Evolutionary conservation across 2,329 filamentous ascomycete species (phyloP), one percentile per base, ranked within the genome.

Genomic region (Fonsecaea pugnacius): DNA sequence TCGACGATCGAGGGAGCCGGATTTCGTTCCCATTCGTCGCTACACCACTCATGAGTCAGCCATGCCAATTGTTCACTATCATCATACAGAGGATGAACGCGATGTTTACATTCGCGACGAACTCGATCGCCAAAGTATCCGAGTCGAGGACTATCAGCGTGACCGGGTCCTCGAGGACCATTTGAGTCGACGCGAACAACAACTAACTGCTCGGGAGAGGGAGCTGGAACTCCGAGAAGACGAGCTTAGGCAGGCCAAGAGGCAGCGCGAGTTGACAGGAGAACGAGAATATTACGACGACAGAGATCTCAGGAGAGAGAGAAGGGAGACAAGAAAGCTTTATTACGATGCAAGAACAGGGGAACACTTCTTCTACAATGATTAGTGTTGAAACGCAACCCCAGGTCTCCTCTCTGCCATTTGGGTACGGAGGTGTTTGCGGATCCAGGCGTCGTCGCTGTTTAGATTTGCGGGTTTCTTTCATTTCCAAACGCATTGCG

Each of bases 111-210:
- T 52, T 36, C 65, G 48, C 18, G 62, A 67, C 14, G 58, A 58
- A 16, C 40, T 67, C 12, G 65, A 67, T 38, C 33, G 54, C 27
- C 58, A 56, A 18, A 64, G 62, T 35, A 30, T 48, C 43, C 59
- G 56, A 5, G 51, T 58, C 33, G 65, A 67, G 35, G 48, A 60
- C 48, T 67, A 67, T 32, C 62, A 67, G 33, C 65, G 65, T 9
- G 62, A 64, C 7, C 58, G 62, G 10, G 52, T 67, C 35, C 55
- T 51, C 21, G 65, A 64, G 21, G 62, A 64, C 18, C 57, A 55
- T 58, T 46, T 67, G 50, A 62, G 52, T 24, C 46, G 60, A 4
- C 52, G 58, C 8, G 65, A 67, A 24, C 40, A 24, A 24, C 36
- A 60, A 27, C 43, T 62, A 7, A n/a, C n/a, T 18, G 58, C 51